Conservation (phyloP, 441 rosid genomes). For the Omphalea diandra region DNA sequence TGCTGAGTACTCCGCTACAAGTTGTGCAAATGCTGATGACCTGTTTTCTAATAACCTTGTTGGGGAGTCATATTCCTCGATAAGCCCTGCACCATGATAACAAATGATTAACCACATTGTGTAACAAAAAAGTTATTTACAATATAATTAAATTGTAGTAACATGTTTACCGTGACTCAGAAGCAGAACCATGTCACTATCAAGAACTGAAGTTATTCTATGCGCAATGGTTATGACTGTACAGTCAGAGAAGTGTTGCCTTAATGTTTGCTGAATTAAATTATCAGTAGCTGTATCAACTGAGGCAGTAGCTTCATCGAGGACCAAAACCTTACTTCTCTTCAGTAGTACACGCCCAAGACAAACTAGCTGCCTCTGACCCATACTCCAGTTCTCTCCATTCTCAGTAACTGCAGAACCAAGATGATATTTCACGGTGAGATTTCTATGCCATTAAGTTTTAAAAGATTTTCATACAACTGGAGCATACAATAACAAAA, state of each 20-base stretch:
- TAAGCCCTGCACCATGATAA: slow-evolving; percentile 38
- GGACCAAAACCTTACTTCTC: slow-evolving; percentile 12
- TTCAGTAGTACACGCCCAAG: slow-evolving; percentile 18
- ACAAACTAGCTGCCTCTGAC: slow-evolving; percentile 25
- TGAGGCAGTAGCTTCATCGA: slow-evolving; percentile 25
- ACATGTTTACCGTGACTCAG: neutral
- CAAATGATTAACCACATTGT: neutral
- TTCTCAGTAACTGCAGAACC: slow-evolving; percentile 17
- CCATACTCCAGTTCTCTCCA: slow-evolving; percentile 29
- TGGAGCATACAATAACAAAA: too few relatives aligned
- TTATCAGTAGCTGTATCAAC: slow-evolving; percentile 20
- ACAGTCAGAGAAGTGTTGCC: slow-evolving; percentile 19
- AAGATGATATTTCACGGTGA: too few relatives aligned
- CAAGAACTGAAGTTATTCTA: slow-evolving; percentile 15
- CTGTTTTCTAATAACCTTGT: slow-evolving; percentile 55
- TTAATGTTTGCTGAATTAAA: slow-evolving; percentile 20
- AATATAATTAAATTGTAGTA: neutral
- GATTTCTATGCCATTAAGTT: too few relatives aligned
- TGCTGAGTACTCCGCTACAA: slow-evolving; percentile 65
- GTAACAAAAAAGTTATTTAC: neutral
- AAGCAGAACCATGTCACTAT: slow-evolving; percentile 13
- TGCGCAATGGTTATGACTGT: slow-evolving; percentile 11
- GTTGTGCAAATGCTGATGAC: slow-evolving; percentile 65
- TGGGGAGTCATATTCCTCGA: slow-evolving; percentile 63
- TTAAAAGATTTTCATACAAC: too few relatives aligned